Percentiles rank a stretch among this genome's conserved stretches.
phyloP scores from a whole-genome alignment of 2,329 filamentous ascomycete species.

The Colletotrichum simmondsii region DNA sequence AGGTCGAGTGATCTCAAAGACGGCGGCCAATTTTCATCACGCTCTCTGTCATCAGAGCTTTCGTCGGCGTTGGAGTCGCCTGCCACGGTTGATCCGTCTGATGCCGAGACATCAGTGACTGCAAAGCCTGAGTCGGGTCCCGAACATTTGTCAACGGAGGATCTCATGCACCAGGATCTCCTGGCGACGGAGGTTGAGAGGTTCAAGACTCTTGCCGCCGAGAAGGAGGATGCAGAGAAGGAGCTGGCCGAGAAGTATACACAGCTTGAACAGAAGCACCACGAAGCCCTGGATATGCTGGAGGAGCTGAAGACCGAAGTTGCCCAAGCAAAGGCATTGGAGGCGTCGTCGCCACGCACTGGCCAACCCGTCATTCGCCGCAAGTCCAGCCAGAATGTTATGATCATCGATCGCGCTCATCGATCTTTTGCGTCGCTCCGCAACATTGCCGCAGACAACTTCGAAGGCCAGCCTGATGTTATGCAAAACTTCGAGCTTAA shows the following conservation, averaged over 20 bases:
- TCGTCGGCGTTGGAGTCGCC: slow-evolving; percentile 86
- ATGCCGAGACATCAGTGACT: slow-evolving; percentile 62
- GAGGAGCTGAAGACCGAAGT: slow-evolving; percentile 92
- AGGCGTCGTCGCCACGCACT: slow-evolving; percentile 68
- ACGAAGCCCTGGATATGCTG: slow-evolving; percentile 83
- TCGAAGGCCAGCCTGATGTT: slow-evolving; percentile 82
- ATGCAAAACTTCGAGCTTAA: slow-evolving; percentile 95
- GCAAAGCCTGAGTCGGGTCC: slow-evolving; percentile 49
- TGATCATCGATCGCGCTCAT: slow-evolving; percentile 90
- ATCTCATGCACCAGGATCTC: slow-evolving; percentile 49
- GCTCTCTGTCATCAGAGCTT: slow-evolving; percentile 92
- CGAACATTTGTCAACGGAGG: slow-evolving; percentile 46
- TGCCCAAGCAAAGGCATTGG: slow-evolving; percentile 75
- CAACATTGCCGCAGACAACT: slow-evolving; percentile 87
- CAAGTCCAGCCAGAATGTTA: slow-evolving; percentile 90
- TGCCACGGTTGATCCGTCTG: slow-evolving; percentile 71
- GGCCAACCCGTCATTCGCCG: slow-evolving; percentile 86
- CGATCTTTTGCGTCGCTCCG: slow-evolving; percentile 90
- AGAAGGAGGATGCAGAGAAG: slow-evolving; percentile 81
- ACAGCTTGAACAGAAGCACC: slow-evolving; percentile 85
- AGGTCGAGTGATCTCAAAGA: slow-evolving; percentile 78
- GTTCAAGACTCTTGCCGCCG: slow-evolving; percentile 75
- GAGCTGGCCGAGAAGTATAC: slow-evolving; percentile 82
- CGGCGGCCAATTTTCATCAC: slow-evolving; percentile 77
- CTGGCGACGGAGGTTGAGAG: slow-evolving; percentile 75